Base-by-base conservation (phyloP, 179 eudicot species). In the Spinacia oleracea region DNA sequence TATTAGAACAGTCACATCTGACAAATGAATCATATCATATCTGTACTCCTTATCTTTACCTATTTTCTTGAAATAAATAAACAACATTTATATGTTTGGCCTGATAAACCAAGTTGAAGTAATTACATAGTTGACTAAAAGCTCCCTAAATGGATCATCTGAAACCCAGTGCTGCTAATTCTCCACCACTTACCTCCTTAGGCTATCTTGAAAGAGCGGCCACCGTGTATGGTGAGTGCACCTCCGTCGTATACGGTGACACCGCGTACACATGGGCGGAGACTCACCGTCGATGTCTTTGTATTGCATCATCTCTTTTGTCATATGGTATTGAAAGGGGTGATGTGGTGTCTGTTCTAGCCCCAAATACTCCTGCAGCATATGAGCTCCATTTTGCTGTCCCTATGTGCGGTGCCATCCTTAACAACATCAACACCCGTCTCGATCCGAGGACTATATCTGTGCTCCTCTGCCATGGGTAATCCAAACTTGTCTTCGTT, bases 331-430 rank as follows among this genome's bases (percentile, higher is more conserved):
- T 89, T 62, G 15, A 70, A 15, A n/a, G 74, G 8, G 82, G 83
- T 35, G 78, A 88, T 3, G 97, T 92, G 9, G 91, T 90, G 5
- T 90, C 94, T 1, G 89, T 89, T 11, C 64, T 90, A 9, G 91
- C 94, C 53, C 97, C 93, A 1, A 90, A 92, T 38, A 74, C 87
- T 60, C 97, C 97, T 3, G 94, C 97, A 25, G 81, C 86, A 72
- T 90, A 87, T 77, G 97, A 92, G 74, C 89, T 90, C 53, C 94
- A 90, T 42, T 92, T 89, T 71, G 94, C 94, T 6, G 85, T 88
- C 3, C 93, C 94, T 8, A 88, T 90, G 90, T 66, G 87, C 31
- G 97, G 94, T 0, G 87, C 90, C 1, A 72, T 90, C 2, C 86
- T 92, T 71, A 90, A 92, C 81, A 84, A 65, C 75, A 80, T 90